Conservation (phyloP, 2,329 filamentous ascomycete species). For the Colletotrichum coccodes region DNA sequence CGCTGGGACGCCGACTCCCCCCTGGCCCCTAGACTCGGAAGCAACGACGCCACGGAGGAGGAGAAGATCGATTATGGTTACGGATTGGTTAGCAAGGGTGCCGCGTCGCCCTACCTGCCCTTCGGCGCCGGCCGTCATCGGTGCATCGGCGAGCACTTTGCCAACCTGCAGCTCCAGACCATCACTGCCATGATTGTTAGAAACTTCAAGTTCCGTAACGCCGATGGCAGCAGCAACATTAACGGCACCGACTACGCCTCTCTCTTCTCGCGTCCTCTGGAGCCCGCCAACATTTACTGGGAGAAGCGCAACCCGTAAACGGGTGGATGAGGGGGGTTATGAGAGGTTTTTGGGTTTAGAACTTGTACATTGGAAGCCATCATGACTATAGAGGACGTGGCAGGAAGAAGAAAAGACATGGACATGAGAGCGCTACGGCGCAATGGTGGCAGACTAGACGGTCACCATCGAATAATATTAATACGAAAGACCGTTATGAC, state of each 20-base stretch:
- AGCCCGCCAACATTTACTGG: constrained; percentile 79
- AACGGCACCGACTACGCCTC: constrained; percentile 76
- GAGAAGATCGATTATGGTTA: constrained; percentile 94
- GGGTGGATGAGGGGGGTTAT: not conserved
- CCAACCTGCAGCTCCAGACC: constrained; percentile 89
- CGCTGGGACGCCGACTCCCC: constrained; percentile 81
- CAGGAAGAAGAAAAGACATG: constrained; percentile 13
- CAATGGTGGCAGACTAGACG: constrained; percentile 4
- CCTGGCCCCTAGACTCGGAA: constrained; percentile 58
- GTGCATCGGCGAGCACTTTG: constrained; percentile 97
- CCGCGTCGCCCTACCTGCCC: constrained; percentile 88
- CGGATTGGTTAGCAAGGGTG: constrained; percentile 90
- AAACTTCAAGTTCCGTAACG: constrained; percentile 81
- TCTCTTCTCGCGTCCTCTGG: constrained; percentile 78
- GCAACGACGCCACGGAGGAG: constrained; percentile 61
- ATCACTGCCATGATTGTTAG: constrained; percentile 83
- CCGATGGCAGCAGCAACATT: constrained; percentile 75
- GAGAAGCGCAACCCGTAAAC: constrained; percentile 67
- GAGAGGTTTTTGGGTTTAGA: not conserved
- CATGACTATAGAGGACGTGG: constrained; percentile 20
- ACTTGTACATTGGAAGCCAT: constrained; percentile 25
- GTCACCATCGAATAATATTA: constrained; percentile 26
- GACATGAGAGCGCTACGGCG: constrained; percentile 28
- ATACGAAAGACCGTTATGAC: constrained; percentile 31
- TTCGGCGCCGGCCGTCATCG: constrained; percentile 94